Base-by-base conservation (phyloP, 192 early-diverging fungal genomes). In the Linnemannia zychae region DNA sequence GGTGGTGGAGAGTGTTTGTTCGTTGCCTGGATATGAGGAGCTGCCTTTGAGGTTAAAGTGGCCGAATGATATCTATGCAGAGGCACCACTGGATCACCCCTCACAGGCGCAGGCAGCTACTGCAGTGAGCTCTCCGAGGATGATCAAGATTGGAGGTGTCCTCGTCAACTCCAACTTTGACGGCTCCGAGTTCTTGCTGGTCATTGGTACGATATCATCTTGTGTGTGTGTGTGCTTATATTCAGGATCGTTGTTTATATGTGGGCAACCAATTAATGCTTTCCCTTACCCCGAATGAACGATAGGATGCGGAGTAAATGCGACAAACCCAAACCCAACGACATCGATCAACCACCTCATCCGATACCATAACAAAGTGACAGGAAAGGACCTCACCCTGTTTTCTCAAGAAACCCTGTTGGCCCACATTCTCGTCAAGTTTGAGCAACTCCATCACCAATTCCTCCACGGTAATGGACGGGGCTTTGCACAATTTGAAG, bases 1-100 rank as follows among this genome's bases (percentile, higher is more conserved):
- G 4, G 91, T 97, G 5, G 95, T 97, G 2, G 94, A 96, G 80
- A 94, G 95, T 20, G 88, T 99, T n/a, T 88, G 92, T 28, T 71
- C 88, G 1, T 87, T 89, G 68, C 89, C 89, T 3, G 97, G 95
- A 2, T 97, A 96, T 83, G 95, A 95, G 76, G 83, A 93, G n/a
- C 76, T 99, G 38, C 96, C 97, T 0, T 86, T 99, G 71, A 90
- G 93, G 40, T 87, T 99, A 57, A 99, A 99, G 87, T 99, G 98
- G 98, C 98, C 98, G 49, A 99, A 99, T 76, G 98, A 99, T 79
- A 91, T 99, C 20, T 99, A 99, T 87, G 95, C 91, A 0, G 84
- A 93, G 77, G 79, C 89, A 13, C 84, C 88, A 1, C 34, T 85
- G 44, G 74, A 79, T 17, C 17, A 84, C 33, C 68, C 74, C 6